Evolutionary conservation across 2,329 filamentous ascomycete genomes (phyloP).

Genomic region (Gaeumannomyces sp.): DNA sequence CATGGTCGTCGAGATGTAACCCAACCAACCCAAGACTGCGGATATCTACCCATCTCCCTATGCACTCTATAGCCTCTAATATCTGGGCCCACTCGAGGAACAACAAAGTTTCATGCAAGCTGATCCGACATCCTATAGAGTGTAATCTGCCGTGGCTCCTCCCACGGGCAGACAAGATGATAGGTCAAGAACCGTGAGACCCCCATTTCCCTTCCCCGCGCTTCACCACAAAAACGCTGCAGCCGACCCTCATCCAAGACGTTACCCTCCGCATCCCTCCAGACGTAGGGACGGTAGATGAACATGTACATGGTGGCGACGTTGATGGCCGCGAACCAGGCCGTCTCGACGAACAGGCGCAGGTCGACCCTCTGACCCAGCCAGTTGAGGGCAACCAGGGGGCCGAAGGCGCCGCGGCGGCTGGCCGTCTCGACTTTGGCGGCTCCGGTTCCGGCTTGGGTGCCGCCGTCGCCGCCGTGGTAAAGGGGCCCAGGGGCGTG

Average conservation of each 20-base stretch:
- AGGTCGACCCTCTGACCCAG: constrained; percentile 31
- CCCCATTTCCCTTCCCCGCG: neutral
- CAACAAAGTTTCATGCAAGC: too few species aligned
- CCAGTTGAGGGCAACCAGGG: neutral
- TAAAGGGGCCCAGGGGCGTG: neutral
- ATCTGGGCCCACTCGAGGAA: too few species aligned
- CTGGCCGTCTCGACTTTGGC: neutral
- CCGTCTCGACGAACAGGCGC: constrained; percentile 53
- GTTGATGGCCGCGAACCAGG: constrained; percentile 64
- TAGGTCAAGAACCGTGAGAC: too few species aligned
- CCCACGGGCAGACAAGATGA: too few species aligned
- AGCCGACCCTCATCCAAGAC: constrained; percentile 48
- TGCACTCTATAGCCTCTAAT: too few species aligned
- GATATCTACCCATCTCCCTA: too few species aligned
- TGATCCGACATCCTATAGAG: too few species aligned
- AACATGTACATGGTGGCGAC: constrained; percentile 64
- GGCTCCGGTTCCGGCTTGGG: neutral
- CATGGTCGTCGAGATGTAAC: too few species aligned
- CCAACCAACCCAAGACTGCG: too few species aligned
- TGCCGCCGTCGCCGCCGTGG: neutral
- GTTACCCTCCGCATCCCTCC: constrained; percentile 48
- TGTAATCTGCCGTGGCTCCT: neutral
- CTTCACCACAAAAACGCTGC: constrained; percentile 75
- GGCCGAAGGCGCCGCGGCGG: too few species aligned
- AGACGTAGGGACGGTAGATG: constrained; percentile 59